Evolutionary conservation across 495 filamentous ascomycete species (phyloP).

Genomic region (Tuber indicum): DNA sequence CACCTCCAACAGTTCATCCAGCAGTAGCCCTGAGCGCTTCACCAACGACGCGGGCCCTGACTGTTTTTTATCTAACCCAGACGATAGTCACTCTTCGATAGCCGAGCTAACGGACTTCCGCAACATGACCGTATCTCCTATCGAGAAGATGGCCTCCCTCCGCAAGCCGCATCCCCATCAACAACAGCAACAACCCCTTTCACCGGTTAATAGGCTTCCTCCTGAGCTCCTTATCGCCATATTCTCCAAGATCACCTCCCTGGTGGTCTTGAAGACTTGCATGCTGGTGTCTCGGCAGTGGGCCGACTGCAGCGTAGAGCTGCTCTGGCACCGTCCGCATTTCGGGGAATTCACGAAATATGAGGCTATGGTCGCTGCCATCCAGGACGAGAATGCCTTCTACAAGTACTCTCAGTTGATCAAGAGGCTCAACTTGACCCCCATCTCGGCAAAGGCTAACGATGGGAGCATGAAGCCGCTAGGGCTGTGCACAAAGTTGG

Average conservation of each 20-base stretch:
- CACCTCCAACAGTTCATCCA: slow-evolving; percentile 30
- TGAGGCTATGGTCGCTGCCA: slow-evolving; percentile 66
- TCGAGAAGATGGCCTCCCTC: slow-evolving; percentile 15
- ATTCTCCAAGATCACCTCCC: slow-evolving; percentile 72
- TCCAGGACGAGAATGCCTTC: slow-evolving; percentile 61
- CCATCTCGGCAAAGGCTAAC: slow-evolving; percentile 66
- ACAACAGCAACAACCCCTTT: slow-evolving; percentile 42
- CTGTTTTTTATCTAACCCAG: slow-evolving; percentile 31
- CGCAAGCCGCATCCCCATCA: slow-evolving; percentile 8
- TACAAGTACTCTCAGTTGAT: slow-evolving; percentile 84
- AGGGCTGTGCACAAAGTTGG: slow-evolving; percentile 76
- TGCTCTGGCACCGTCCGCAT: slow-evolving; percentile 89
- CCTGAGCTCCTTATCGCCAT: slow-evolving; percentile 91
- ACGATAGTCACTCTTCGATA: slow-evolving; percentile 35
- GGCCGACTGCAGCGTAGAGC: slow-evolving; percentile 85
- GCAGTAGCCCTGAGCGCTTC: slow-evolving; percentile 39
- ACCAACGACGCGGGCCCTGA: slow-evolving; percentile 17
- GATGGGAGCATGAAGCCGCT: slow-evolving; percentile 85
- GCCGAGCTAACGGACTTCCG: slow-evolving; percentile 35
- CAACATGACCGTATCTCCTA: slow-evolving; percentile 40
- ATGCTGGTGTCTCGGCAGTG: slow-evolving; percentile 91
- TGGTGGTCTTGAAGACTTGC: slow-evolving; percentile 70
- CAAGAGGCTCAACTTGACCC: slow-evolving; percentile 81
- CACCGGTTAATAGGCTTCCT: slow-evolving; percentile 76
- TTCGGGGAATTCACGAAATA: slow-evolving; percentile 80